Base-by-base conservation (phyloP, 495 filamentous ascomycete species). In the Neurospora sublineolata region DNA sequence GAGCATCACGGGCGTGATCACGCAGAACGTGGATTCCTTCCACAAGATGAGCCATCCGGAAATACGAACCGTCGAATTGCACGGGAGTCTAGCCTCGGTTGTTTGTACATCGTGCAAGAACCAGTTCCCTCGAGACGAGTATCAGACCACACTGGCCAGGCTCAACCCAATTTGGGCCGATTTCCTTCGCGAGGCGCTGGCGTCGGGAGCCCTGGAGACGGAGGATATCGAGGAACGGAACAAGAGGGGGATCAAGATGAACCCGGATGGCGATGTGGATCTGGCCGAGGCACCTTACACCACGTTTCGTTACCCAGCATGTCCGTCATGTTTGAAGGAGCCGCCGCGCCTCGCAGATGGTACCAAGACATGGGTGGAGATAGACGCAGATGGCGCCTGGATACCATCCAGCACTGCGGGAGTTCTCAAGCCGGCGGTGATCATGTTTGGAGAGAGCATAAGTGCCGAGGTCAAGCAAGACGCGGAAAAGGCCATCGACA, bases 1-100 rank as follows among this genome's bases (percentile, higher is more conserved):
- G 0, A 78, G 93, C 68, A 81, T 97, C 14, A 88, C 86, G 68
- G 88, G 83, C 37, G 92, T 97, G 37, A 88, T 99, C 74, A 99
- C 95, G 52, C 95, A 99, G 78, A 97, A 98, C 78, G 94, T 97
- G 33, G 95, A 99, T 79, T 97, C 94, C 6, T 95, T 97, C 79
- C 94, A 99, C 80, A 83, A 88, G 1, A 79, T 81, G 37, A 89
- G 92, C 8, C 94, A 97, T 79, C 92, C 94, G 4, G 77, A 86
- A 2, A 79, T 94, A 14, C 84, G 87, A 7, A 95, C 92, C 7
- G 80, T 94, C 18, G 95, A 98, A 80, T 84, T 99, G 60, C 95
- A 99, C 80, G 95, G 95, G 71, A 96, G 93, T 77, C 84, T 99
- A 52, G 85, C 93, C 74, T 88, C 90, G 20, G 86, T 94, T 38